Base-by-base conservation (phyloP, 139 green algal genomes). In the Chlorella sp. region DNA sequence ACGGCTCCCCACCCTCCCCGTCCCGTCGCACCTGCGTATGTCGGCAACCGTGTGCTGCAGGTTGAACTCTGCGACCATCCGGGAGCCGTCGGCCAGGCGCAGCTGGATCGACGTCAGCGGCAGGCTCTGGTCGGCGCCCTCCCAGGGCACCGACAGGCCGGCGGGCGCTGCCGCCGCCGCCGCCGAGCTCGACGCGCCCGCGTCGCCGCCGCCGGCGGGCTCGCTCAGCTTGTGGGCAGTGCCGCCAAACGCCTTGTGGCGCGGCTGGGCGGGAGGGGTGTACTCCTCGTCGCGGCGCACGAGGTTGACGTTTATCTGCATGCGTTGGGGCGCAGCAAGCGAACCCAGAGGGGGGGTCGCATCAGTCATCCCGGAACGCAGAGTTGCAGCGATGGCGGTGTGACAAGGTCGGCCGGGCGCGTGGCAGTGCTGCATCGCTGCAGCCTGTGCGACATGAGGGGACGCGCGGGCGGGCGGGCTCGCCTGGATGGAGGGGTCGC, bases 31-130 rank as follows among this genome's bases (percentile, higher is more conserved):
- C 46, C 88, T 86, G 46, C 93, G 81, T 50, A 98, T 93, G 81
- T 98, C 89, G 5, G 71, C 82, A 15, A 97, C 80, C 3, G 86
- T 93, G 71, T 97, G 92, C 0, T 45, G 84, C 48, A 89, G 76
- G 77, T 98, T 98, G 85, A 98, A 96, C 55, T 90, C 78, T 0
- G 92, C 93, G 35, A 91, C 89, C 85, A 94, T 85, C 48, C 93
- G 82, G 1, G 78, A 88, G 48, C 93, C 93, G 71, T 97, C 93
- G 12, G 82, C 79, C 76, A 97, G 80, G 0, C 93, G 79, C n/a
- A 98, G 77, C 89, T 97, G 93, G 40, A 98, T 80, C 12, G 87
- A 93, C 2, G 93, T 98, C 43, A 79, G 87, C 29, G 93, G 93
- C 80, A 85, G 59, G 3, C 51, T 73, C 58, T 92, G 87, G 51